phyloP scores from a whole-genome alignment of 129 eudicot species.

The Erigeron canadensis region DNA sequence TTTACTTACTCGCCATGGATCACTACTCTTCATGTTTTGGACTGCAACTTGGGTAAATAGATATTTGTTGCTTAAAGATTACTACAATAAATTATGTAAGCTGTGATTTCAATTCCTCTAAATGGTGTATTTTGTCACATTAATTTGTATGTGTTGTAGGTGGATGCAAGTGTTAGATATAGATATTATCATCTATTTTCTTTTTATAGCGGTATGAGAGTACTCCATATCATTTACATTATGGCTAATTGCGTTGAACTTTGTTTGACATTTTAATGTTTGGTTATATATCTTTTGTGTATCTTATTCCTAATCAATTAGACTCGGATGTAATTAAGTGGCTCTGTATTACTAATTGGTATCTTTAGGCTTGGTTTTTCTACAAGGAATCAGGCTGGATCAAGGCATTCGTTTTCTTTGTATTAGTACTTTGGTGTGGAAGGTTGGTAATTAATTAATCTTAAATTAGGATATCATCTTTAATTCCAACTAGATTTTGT shows the following conservation, averaged over 20 bases:
- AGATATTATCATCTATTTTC: background rate
- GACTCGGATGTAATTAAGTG: background rate
- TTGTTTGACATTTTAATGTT: no score
- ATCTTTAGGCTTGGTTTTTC: slow-evolving; percentile 10
- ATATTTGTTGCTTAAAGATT: background rate
- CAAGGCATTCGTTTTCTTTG: background rate
- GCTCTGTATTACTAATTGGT: background rate
- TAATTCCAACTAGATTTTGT: background rate
- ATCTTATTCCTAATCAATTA: background rate
- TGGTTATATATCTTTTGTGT: background rate
- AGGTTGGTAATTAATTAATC: no score
- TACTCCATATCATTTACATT: background rate
- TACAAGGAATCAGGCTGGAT: slow-evolving; percentile 16
- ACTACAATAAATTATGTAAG: no score
- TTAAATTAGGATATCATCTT: no score
- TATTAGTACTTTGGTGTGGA: background rate
- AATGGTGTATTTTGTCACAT: no score
- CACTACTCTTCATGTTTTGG: background rate
- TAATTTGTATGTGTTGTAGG: no score
- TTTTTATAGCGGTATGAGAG: background rate
- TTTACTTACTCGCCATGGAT: background rate
- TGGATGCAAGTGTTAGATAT: background rate
- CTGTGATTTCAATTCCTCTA: no score
- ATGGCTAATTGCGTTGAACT: background rate
- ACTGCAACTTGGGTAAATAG: background rate